Evolutionary conservation across 2,329 filamentous ascomycete species (phyloP).

Genomic region (Fusarium pseudoanthophilum): DNA sequence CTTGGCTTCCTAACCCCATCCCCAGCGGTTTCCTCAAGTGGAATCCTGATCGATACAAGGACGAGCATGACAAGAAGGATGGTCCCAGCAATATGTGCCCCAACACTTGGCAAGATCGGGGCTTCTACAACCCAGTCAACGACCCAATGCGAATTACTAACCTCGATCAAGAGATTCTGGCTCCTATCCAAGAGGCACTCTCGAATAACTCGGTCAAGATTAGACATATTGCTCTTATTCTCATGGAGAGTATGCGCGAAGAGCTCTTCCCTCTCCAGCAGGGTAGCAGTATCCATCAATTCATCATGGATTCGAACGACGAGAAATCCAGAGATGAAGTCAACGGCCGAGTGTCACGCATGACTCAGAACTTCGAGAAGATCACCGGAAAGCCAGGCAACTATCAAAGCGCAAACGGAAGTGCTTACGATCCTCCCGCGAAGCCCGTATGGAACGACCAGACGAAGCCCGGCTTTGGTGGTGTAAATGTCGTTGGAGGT

Average conservation of each 20-base stretch:
- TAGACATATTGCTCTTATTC: slow-evolving; percentile 56
- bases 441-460: slow-evolving; percentile 40
- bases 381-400: slow-evolving; percentile 38
- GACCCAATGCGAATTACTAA: slow-evolving; percentile 57
- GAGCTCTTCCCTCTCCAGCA: slow-evolving; percentile 58
- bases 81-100: slow-evolving; percentile 24
- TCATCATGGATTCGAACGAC: slow-evolving; percentile 47
- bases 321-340: slow-evolving; percentile 47
- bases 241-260: slow-evolving; percentile 57
- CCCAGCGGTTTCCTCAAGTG: slow-evolving; percentile 46
- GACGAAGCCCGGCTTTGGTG: slow-evolving; percentile 46
- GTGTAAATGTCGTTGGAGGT: slow-evolving; percentile 53
- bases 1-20: slow-evolving; percentile 44
- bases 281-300: slow-evolving; percentile 51
- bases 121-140: slow-evolving; percentile 49
- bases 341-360: slow-evolving; percentile 39
- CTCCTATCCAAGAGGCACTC: slow-evolving; percentile 41
- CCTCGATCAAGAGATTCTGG: slow-evolving; percentile 47
- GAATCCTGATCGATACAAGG: slow-evolving; percentile 37
- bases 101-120: slow-evolving; percentile 22
- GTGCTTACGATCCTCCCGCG: slow-evolving; percentile 39
- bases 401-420: slow-evolving; percentile 33
- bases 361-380: slow-evolving; percentile 44
- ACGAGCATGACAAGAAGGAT: slow-evolving; percentile 38
- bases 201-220: slow-evolving; percentile 48